Percentiles rank a stretch among this genome's conserved stretches.
Evolutionary conservation across 2,329 filamentous ascomycete genomes (phyloP).

Genomic region (Xylariaceae sp.): DNA sequence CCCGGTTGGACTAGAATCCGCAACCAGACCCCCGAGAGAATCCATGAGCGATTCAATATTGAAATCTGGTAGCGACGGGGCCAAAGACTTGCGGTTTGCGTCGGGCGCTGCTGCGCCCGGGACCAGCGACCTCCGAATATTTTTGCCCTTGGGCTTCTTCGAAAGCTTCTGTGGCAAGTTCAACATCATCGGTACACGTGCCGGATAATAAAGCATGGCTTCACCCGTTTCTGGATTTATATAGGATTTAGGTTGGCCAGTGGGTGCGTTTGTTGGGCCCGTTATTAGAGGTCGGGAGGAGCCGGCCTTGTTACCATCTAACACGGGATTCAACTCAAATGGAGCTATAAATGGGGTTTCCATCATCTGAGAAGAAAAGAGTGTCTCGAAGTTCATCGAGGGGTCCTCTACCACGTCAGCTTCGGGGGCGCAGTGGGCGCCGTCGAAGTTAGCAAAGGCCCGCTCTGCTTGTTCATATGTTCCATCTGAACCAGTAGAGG

Average conservation of each 20-base stretch:
- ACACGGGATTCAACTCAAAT: constrained; percentile 19
- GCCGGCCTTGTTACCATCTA: constrained; percentile 20
- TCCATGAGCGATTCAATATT: constrained; percentile 29
- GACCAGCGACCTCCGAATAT: constrained; percentile 68
- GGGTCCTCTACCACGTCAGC: constrained; percentile 29
- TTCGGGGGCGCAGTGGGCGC: constrained; percentile 65
- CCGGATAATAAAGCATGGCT: constrained; percentile 90
- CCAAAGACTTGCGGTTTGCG: constrained; percentile 32
- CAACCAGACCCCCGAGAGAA: constrained; percentile 26
- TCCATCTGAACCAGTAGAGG: constrained; percentile 50
- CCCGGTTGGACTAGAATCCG: constrained; percentile 2
- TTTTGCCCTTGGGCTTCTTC: constrained; percentile 58
- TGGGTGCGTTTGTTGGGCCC: constrained; percentile 30
- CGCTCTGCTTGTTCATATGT: constrained; percentile 61
- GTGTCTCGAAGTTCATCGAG: constrained; percentile 24
- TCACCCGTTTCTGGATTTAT: constrained; percentile 62
- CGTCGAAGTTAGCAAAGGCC: constrained; percentile 77
- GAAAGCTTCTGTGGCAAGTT: constrained; percentile 87
- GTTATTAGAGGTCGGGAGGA: constrained; percentile 27
- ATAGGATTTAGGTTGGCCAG: constrained; percentile 49
- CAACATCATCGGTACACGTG: constrained; percentile 87
- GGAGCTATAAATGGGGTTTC: constrained; percentile 23
- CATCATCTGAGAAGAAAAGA: constrained; percentile 19
- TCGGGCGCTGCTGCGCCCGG: constrained; percentile 57
- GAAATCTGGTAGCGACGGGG: constrained; percentile 31